These are phyloP conservation scores for Symbiodinium natans DNA, from an alignment of 73 alveolate genomes.

Conservation along the genomic window DNA sequence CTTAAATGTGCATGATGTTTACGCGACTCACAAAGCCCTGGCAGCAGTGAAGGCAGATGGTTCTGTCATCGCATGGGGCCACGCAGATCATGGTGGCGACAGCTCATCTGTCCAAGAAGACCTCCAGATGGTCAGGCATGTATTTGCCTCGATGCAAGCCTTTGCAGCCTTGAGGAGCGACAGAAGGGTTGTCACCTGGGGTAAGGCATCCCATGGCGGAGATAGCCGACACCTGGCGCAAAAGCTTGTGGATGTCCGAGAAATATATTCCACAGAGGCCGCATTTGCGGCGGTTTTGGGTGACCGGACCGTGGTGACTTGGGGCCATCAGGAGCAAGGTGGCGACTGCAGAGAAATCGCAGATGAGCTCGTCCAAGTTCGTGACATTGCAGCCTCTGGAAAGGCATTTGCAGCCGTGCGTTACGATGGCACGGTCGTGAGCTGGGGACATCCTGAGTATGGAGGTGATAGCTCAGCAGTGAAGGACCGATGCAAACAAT, in stretches of 20 bases:
- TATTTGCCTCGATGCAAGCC: slow-evolving; percentile 71
- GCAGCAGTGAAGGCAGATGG: slow-evolving; percentile 87
- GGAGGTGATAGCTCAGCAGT: slow-evolving; percentile 69
- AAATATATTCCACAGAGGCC: slow-evolving; percentile 45
- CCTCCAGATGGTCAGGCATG: slow-evolving; percentile 16
- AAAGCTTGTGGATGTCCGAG: slow-evolving; percentile 33
- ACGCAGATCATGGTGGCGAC: slow-evolving; percentile 88
- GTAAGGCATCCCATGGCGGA: slow-evolving; percentile 59
- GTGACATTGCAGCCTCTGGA: slow-evolving; percentile 67
- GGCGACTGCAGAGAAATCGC: slow-evolving; percentile 43
- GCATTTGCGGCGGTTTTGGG: slow-evolving; percentile 64
- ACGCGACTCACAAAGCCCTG: slow-evolving; percentile 83
- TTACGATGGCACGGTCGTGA: slow-evolving; percentile 27
- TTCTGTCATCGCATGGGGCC: slow-evolving; percentile 75
- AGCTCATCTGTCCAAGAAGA: slow-evolving; percentile 48
- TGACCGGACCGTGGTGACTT: slow-evolving; percentile 85
- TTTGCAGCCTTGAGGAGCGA: slow-evolving; percentile 57
- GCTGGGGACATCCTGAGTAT: slow-evolving; percentile 83
- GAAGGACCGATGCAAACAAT: neutral
- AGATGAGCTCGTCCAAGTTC: slow-evolving; percentile 4
- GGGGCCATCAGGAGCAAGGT: slow-evolving; percentile 87
- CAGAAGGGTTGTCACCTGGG: slow-evolving; percentile 67
- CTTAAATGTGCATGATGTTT: slow-evolving; percentile 44
- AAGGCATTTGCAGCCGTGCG: slow-evolving; percentile 74
- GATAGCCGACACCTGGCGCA: slow-evolving; percentile 19